Base-by-base conservation (phyloP, 305 asterid species). In the Stenogyne calaminthoides region DNA sequence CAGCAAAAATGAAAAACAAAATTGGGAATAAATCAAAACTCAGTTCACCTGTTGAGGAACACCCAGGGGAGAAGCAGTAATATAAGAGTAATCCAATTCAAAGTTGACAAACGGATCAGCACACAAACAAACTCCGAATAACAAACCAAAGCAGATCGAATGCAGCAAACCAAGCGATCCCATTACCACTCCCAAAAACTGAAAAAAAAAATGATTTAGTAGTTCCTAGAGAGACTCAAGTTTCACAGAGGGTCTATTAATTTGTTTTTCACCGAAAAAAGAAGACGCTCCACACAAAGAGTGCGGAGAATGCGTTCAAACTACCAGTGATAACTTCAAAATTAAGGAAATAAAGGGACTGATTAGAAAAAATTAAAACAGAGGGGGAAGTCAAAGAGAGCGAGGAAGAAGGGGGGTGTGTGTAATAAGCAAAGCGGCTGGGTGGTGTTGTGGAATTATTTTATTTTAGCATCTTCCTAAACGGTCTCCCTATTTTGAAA, bases 41-140 rank as follows among this genome's bases (percentile, higher is more conserved):
- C n/a, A 72, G 57, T 15, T 37, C n/a, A 94, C 99, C 97, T 88
- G 97, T 71, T 94, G 99, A 67, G 97, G 93, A 80, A 88, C 88
- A 25, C 99, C 97, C n/a, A 91, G 91, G 10, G 99, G 99, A 61
- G 97, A 90, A 69, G 80, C 96, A 42, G 90, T 90, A 52, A 86
- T 82, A 78, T 91, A 94, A 5, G 97, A 83, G 71, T 84, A 54
- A 59, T 83, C 97, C 77, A 94, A 84, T 18, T 86, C 84, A 73
- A 78, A 84, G 82, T 71, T 72, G 40, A 83, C 85, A 61, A 72
- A 89, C 3, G 96, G 97, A 80, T 93, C 98, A 4, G 79, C 96
- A 18, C 86, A 82, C 2, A 82, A 88, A 54, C 91, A 80, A 64
- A 80, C 69, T 42, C 82, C 82, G 57, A 81, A 7, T 34, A 88